Base-by-base conservation (phyloP, 2,329 filamentous ascomycete species). In the Aureobasidium leucospermi region DNA sequence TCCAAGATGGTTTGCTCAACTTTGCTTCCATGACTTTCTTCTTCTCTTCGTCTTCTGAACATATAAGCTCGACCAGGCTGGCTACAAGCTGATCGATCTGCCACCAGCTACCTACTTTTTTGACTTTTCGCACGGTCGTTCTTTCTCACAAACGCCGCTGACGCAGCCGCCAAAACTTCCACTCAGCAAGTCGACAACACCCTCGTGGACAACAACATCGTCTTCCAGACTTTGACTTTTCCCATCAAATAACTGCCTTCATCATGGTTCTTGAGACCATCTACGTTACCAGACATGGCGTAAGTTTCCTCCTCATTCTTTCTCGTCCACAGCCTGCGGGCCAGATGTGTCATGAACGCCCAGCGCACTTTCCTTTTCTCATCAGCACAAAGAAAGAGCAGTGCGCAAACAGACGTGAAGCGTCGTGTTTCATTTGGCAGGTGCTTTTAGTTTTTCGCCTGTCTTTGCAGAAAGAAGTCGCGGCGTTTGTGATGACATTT, bases 241-340 rank as follows among this genome's bases (percentile, higher is more conserved):
- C 45, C 15, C 10, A 23, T 42, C 29, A 32, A 46, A 13, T 45
- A 29, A 23, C 31, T 23, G 23, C 23, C 23, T 23, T 15, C 42
- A 52, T 63, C 43, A 74, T 74, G 72, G 70, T 73, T 36, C 65
- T 80, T 61, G 76, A 80, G 66, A 71, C 71, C 11, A 76, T 80
- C 60, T 79, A 80, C 66, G 71, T 80, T 56, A 74, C 78, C 29
- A 69, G 78, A 52, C 78, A 80, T 66, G 78, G 76, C 32, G 78
- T 80, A 76, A 71, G 78, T 78, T 1, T 6, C 11, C 13, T 53
- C 39, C 19, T 47, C 47, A 42, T 23, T 23, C 38, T 36, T 57
- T 34, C 60, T 36, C 39, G 57, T 56, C 32, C 58, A 60, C 63
- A 58, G 62, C 60, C 59, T 53, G 55, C 29, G 16, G 61, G 42